Conservation (phyloP, 208 protist species). For the Trypanosoma cruzi region DNA sequence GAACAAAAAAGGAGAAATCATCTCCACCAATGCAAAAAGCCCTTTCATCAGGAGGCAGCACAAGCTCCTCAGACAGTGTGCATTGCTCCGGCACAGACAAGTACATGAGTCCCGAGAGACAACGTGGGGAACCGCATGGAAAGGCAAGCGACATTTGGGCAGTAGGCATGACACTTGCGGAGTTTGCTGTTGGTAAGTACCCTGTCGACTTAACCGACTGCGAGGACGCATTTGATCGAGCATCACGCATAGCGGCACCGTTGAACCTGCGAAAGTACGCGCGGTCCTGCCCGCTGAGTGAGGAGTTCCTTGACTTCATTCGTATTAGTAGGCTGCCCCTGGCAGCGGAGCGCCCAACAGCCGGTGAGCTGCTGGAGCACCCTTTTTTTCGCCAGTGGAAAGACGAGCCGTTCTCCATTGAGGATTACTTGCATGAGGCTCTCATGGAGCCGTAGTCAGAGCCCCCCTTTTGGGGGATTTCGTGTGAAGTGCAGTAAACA, state of each 20-base stretch:
- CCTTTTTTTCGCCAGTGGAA: constrained; percentile 88
- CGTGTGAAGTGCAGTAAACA: too few species aligned
- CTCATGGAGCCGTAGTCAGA: neutral
- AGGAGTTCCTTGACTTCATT: constrained; percentile 75
- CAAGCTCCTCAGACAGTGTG: constrained; percentile 1
- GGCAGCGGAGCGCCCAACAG: constrained; percentile 66
- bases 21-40: too few species aligned
- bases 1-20: too few species aligned
- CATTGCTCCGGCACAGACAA: constrained; percentile 84
- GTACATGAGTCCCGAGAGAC: constrained; percentile 92
- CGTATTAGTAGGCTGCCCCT: constrained; percentile 58
- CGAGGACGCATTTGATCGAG: constrained; percentile 73
- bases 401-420: constrained; percentile 61
- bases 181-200: constrained; percentile 86
- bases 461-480: constrained; percentile 5
- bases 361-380: constrained; percentile 84
- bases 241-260: constrained; percentile 44
- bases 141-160: constrained; percentile 89
- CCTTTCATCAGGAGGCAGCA: neutral
- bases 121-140: constrained; percentile 76
- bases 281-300: constrained; percentile 44
- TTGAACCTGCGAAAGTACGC: constrained; percentile 42
- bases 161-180: constrained; percentile 85
- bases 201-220: constrained; percentile 64
- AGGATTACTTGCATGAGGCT: constrained; percentile 48